Conservation (phyloP, 169 alveolate species). For the Neospora caninum region DNA sequence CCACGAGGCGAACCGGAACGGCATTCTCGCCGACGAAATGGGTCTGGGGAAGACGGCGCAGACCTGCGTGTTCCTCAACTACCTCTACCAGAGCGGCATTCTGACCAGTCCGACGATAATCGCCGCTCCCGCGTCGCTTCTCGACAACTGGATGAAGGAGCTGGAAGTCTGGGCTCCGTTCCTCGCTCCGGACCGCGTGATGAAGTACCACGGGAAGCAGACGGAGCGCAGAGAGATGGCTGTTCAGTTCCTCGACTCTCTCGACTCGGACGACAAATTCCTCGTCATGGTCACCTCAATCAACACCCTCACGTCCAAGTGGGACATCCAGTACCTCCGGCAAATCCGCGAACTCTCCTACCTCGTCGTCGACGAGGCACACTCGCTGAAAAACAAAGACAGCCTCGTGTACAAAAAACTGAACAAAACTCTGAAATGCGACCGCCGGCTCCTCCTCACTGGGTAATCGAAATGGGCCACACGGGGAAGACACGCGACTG, state of each 20-base stretch:
- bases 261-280: slow-evolving; percentile 3
- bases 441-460: slow-evolving; percentile 88
- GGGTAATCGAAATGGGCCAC: slow-evolving; percentile 84
- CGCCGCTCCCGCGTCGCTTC: slow-evolving; percentile 81
- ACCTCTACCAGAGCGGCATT: slow-evolving; percentile 63
- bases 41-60: slow-evolving; percentile 79
- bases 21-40: slow-evolving; percentile 88
- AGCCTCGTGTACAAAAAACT: slow-evolving; percentile 87
- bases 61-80: slow-evolving; percentile 67
- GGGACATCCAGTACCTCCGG: slow-evolving; percentile 60
- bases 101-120: slow-evolving; percentile 75
- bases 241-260: slow-evolving; percentile 47
- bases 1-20: slow-evolving; percentile 81
- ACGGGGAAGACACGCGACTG: too few species aligned
- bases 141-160: slow-evolving; percentile 85
- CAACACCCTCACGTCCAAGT: slow-evolving; percentile 59
- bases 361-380: slow-evolving; percentile 94
- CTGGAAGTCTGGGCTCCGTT: slow-evolving; percentile 82
- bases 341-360: slow-evolving; percentile 76
- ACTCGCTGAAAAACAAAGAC: slow-evolving; percentile 89
- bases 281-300: slow-evolving; percentile 52
- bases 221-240: slow-evolving; percentile 61
- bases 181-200: slow-evolving; percentile 73
- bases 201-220: slow-evolving; percentile 77
- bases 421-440: slow-evolving; percentile 79